A percentile compares a stretch with the other conserved stretches of the same genome.
phyloP scores from a whole-genome alignment of 495 filamentous ascomycete genomes.

The Aspergillus taichungensis region DNA sequence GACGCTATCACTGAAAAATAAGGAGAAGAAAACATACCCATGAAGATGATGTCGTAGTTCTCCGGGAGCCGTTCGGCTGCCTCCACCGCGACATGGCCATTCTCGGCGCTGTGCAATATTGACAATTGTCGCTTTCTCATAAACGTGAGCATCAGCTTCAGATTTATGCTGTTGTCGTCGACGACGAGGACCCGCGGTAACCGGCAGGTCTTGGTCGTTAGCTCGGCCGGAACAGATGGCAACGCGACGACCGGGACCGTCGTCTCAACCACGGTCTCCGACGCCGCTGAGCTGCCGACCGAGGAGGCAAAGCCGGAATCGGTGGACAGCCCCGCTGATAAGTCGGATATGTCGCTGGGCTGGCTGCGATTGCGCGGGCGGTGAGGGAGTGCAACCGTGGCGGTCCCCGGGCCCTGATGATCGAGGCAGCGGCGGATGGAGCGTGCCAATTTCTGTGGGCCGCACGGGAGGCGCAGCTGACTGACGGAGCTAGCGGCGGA shows the following conservation, averaged over 20 bases:
- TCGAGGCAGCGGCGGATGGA: slow-evolving; percentile 33
- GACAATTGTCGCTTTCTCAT: slow-evolving; percentile 42
- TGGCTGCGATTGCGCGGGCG: slow-evolving; percentile 6
- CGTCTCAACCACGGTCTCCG: too few species aligned
- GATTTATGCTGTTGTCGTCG: slow-evolving; percentile 70
- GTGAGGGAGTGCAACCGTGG: not conserved
- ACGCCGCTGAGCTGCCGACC: too few species aligned
- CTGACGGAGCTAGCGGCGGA: slow-evolving; percentile 28
- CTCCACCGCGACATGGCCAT: slow-evolving; percentile 45
- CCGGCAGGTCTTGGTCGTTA: slow-evolving; percentile 4
- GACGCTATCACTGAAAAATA: not conserved
- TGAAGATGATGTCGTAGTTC: slow-evolving; percentile 49
- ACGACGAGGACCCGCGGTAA: slow-evolving; percentile 48
- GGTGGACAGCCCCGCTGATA: too few species aligned
- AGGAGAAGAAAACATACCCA: slow-evolving; percentile 27
- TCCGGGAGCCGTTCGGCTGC: slow-evolving; percentile 31
- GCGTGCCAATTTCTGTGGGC: slow-evolving; percentile 57
- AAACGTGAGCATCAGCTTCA: slow-evolving; percentile 56
- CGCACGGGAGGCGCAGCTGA: slow-evolving; percentile 46
- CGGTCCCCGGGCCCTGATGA: not conserved
- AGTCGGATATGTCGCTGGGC: too few species aligned
- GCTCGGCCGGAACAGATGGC: slow-evolving; percentile 4
- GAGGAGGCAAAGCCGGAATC: too few species aligned
- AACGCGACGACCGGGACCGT: not conserved
- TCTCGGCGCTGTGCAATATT: slow-evolving; percentile 37